phyloP scores from a whole-genome alignment of 805 yeast genomes.

The Lachancea sp. region DNA sequence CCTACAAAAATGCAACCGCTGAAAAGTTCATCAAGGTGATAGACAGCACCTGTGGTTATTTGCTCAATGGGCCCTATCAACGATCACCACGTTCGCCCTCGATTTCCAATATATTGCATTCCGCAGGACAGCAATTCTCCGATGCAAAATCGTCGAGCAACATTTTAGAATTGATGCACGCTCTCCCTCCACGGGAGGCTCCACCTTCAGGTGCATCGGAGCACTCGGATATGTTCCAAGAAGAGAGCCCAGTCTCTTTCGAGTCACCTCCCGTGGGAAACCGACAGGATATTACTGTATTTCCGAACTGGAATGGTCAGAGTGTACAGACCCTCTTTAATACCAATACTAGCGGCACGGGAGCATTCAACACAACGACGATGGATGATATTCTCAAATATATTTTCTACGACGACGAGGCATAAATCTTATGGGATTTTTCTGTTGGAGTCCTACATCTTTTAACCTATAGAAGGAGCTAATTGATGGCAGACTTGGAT shows the following conservation, averaged over 20 bases:
- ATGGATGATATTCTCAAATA: conserved; percentile 31
- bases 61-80: not conserved
- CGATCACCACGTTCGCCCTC: not conserved
- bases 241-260: not conserved
- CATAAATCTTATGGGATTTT: not conserved
- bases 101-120: not conserved
- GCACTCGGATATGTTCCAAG: not conserved
- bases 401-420: conserved; percentile 21
- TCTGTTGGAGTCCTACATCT: not conserved
- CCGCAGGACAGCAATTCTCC: not conserved
- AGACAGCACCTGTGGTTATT: conserved; percentile 4
- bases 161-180: conserved; percentile 19
- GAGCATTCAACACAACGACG: conserved; percentile 26
- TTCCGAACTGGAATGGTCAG: conserved; percentile 8
- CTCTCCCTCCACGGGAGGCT: conserved; percentile 9
- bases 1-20: conserved; percentile 5
- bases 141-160: conserved; percentile 10
- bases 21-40: conserved; percentile 6
- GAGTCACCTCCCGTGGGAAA: not conserved
- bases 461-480: no score
- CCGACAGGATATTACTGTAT: not conserved
- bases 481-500: no score
- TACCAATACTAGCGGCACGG: conserved; percentile 12
- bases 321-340: conserved; percentile 8
- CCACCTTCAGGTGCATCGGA: not conserved